Percentiles rank a stretch among this genome's conserved stretches.
Evolutionary conservation across 2,329 filamentous ascomycete species (phyloP).

Genomic region (Teratosphaeria zuluensis): DNA sequence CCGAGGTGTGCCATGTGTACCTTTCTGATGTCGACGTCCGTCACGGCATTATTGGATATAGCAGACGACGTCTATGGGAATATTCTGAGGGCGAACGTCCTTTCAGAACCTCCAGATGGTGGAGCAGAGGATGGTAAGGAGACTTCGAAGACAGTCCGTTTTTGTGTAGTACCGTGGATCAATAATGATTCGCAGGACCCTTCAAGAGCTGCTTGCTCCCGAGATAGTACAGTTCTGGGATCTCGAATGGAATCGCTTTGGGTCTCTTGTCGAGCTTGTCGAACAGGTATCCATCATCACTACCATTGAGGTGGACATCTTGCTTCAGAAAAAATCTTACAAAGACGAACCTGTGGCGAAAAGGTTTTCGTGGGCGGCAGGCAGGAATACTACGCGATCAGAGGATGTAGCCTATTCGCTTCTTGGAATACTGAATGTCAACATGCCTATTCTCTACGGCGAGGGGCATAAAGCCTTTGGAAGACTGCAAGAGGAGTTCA

Average conservation of each 20-base stretch:
- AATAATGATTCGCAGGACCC: background rate
- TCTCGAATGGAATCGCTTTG: background rate
- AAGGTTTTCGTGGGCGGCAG: constrained; percentile 11
- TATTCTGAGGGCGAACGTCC: background rate
- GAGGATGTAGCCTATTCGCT: constrained; percentile 11
- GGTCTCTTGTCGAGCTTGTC: background rate
- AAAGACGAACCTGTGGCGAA: background rate
- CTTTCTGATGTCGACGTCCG: no score
- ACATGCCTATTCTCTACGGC: constrained; percentile 38
- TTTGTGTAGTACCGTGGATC: background rate
- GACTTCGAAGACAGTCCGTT: no score
- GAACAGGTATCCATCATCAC: background rate
- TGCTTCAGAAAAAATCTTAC: background rate
- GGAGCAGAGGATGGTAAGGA: background rate
- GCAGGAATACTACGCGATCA: constrained; percentile 3
- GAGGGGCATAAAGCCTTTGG: constrained; percentile 8
- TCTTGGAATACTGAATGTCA: constrained; percentile 30
- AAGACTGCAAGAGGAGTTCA: constrained; percentile 10
- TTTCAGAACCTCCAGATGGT: background rate
- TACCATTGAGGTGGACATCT: background rate
- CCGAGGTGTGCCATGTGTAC: background rate
- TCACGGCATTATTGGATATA: background rate
- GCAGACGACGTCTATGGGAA: background rate
- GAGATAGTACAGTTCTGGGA: background rate
- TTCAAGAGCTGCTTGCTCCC: constrained; percentile 1